Evolutionary conservation across 2,329 filamentous ascomycete genomes (phyloP).

Genomic region (Rhynchosporium agropyri): DNA sequence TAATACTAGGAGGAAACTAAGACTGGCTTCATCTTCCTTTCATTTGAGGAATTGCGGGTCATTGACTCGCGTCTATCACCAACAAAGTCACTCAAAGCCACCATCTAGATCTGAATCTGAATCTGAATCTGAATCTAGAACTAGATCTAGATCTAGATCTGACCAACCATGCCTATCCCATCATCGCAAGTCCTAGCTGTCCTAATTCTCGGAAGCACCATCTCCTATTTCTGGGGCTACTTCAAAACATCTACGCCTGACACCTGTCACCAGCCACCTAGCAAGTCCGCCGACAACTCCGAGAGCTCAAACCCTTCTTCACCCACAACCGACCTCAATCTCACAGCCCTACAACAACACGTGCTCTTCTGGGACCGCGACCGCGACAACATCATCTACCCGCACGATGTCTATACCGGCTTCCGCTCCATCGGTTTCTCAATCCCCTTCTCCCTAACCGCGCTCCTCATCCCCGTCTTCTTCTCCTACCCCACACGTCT

Average conservation of each 20-base stretch:
- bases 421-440: conserved; percentile 51
- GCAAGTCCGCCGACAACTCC: neutral
- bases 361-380: conserved; percentile 55
- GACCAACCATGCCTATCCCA: neutral
- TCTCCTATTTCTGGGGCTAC: conserved; percentile 4
- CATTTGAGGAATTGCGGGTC: too few species aligned
- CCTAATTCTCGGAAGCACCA: neutral
- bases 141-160: neutral
- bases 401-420: conserved; percentile 52
- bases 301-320: neutral
- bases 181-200: neutral
- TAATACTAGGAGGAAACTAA: neutral
- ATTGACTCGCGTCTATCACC: too few species aligned
- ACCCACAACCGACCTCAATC: neutral
- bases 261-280: neutral
- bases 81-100: too few species aligned
- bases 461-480: conserved; percentile 51
- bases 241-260: neutral
- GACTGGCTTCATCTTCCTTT: neutral
- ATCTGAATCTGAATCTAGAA: neutral
- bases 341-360: conserved; percentile 51
- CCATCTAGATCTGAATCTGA: neutral
- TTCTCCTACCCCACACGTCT: conserved; percentile 53
- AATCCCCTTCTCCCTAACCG: conserved; percentile 46
- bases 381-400: conserved; percentile 54